Evolutionary conservation across 2,329 filamentous ascomycete species (phyloP), one percentile per base, ranked within the genome.

Genomic region (Cladobotryum mycophilum): DNA sequence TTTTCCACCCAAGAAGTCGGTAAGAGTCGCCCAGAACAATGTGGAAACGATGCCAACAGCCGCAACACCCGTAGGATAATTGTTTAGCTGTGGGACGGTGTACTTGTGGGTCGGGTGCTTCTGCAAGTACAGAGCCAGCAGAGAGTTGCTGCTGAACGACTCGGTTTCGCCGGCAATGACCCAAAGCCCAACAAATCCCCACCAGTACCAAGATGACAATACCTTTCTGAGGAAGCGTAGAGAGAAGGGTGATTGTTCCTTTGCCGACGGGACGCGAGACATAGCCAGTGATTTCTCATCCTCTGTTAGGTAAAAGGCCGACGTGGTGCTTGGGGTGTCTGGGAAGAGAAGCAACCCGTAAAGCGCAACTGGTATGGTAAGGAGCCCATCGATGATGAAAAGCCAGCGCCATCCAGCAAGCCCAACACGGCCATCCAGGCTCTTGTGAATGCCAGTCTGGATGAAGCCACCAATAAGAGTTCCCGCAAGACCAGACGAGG

Each of bases 141-240:
- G 70, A 0, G 79, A 71, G 63, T 89, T 88, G 17, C 78, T 75
- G 47, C 78, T 81, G 64, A 88, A 88, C 0, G 82, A 85, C 62
- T 89, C 85, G 0, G 82, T 84, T 61, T 88, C 83, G 30, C 84
- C 83, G 0, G 84, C 84, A 38, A 89, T 81, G 55, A 85, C 77
- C 83, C 84, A 87, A 0, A 87, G 76, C 4, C 80, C 60, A 2
- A 81, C 76, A 57, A 87, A 86, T 1, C 81, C 82, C 71, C 81
- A 86, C 74, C 79, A 85, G 58, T 83, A 77, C 76, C 78, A 83
- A 0, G 79, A 82, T 0, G 70, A 68, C 9, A 86, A 70, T 14
- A 84, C 75, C 41, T 73, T 74, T 54, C 74, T 80, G 20, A 75
- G 56, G 56, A 86, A 84, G 1, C 57, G 53, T 49, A 73, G 61